A percentile compares a stretch with the other conserved stretches of the same genome.
Evolutionary conservation across 768 basidiomycete species (phyloP).

Genomic region (Lenzites betulinus): DNA sequence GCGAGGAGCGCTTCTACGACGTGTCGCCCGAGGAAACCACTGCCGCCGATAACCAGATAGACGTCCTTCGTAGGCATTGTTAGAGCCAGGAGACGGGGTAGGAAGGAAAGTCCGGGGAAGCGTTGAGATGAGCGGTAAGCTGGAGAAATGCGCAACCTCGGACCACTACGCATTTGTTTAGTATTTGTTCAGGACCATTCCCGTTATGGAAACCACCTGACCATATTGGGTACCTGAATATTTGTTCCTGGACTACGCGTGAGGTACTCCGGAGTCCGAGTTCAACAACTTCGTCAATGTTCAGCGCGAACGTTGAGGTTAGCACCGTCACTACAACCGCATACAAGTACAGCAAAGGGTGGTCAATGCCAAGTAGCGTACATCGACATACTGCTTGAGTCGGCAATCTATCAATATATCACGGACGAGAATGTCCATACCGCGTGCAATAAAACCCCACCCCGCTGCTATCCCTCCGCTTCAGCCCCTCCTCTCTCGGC

Average conservation of each 20-base stretch:
- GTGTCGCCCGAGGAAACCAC: slow-evolving; percentile 88
- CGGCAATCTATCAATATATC: not conserved
- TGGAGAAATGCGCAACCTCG: slow-evolving; percentile 4
- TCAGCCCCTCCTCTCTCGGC: slow-evolving; percentile 36
- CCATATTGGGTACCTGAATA: not conserved
- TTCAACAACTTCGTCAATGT: no score
- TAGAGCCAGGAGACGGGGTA: not conserved
- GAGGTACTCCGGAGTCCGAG: no score
- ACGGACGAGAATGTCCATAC: slow-evolving; percentile 38
- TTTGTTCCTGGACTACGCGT: not conserved
- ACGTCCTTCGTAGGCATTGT: slow-evolving; percentile 45
- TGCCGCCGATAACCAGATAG: slow-evolving; percentile 93
- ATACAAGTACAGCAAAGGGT: no score
- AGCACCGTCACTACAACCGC: no score
- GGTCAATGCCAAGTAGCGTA: not conserved
- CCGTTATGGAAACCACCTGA: not conserved
- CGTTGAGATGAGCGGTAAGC: not conserved
- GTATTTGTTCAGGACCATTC: no score
- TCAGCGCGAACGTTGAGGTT: no score
- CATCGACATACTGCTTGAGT: not conserved
- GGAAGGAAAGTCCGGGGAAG: slow-evolving; percentile 4
- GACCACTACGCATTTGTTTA: slow-evolving; percentile 11
- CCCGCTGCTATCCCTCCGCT: slow-evolving; percentile 37
- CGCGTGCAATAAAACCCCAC: slow-evolving; percentile 55
- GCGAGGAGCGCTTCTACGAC: slow-evolving; percentile 85